Conservation (phyloP, 1,284 basidiomycete species). For the Cutaneotrichosporon cyanovorans region DNA sequence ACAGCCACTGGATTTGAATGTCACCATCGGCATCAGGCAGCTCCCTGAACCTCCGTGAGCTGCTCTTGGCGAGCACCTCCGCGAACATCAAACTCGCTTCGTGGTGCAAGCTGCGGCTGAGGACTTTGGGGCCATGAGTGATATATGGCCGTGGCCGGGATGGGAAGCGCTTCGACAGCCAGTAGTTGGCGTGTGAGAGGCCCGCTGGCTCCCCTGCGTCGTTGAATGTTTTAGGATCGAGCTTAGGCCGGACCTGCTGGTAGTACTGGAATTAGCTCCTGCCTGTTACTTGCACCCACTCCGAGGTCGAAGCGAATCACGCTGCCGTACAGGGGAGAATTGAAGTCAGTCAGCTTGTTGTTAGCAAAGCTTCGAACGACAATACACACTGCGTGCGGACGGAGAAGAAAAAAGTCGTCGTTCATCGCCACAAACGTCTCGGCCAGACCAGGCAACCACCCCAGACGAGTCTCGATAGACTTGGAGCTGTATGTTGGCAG, state of each 20-base stretch:
- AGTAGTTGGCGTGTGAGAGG: conserved; percentile 39
- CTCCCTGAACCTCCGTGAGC: conserved; percentile 36
- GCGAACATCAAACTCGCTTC: conserved; percentile 42
- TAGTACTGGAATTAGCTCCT: conserved; percentile 15
- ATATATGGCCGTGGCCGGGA: conserved; percentile 37
- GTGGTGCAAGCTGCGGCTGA: conserved; percentile 38
- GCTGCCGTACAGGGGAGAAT: conserved; percentile 39
- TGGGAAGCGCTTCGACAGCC: conserved; percentile 39
- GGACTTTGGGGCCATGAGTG: conserved; percentile 40
- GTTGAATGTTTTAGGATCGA: conserved; percentile 28
- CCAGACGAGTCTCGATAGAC: conserved; percentile 40
- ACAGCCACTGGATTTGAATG: conserved; percentile 41
- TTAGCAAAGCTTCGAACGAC: too few species aligned
- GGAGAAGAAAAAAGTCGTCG: conserved; percentile 36
- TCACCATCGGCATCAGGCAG: conserved; percentile 30
- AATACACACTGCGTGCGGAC: not conserved
- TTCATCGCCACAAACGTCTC: conserved; percentile 37
- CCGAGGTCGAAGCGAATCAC: conserved; percentile 38
- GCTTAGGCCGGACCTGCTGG: conserved; percentile 32
- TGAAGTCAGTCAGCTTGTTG: conserved; percentile 7
- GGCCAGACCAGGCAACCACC: conserved; percentile 38
- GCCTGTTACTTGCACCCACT: conserved; percentile 11
- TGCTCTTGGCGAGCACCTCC: conserved; percentile 27
- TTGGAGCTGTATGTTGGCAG: conserved; percentile 44
- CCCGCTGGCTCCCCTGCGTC: conserved; percentile 39